These are phyloP conservation scores for Solanum bukasovii DNA, from an alignment of 257 asterid species.

Conservation along the genomic window DNA sequence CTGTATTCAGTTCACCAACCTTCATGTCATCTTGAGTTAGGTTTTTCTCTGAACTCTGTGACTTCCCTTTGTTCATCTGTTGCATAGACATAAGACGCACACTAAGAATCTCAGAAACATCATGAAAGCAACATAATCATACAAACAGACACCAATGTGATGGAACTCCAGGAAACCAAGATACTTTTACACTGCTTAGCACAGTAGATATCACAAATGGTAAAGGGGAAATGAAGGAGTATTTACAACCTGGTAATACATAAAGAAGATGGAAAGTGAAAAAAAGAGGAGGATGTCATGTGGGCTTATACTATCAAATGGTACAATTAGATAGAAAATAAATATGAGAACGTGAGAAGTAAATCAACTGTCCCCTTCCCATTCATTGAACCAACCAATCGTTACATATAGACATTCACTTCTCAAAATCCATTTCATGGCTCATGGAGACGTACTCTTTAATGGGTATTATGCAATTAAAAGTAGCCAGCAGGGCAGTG, in stretches of 20 bases:
- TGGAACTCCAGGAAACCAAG: background rate
- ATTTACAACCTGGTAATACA: background rate
- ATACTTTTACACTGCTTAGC: background rate
- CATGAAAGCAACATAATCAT: background rate
- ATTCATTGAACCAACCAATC: background rate
- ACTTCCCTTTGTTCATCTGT: constrained; percentile 80
- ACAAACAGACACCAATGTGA: background rate
- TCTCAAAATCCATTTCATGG: background rate
- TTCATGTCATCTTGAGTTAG: constrained; percentile 24
- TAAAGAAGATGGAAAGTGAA: background rate
- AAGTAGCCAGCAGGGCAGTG: background rate
- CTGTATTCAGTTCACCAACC: constrained; percentile 35
- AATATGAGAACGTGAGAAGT: background rate
- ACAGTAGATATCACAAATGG: background rate
- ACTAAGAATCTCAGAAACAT: constrained; percentile 3
- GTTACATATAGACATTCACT: background rate
- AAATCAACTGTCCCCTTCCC: background rate
- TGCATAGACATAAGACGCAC: background rate
- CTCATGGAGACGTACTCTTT: background rate
- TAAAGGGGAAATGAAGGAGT: background rate
- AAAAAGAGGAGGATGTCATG: background rate
- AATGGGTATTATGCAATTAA: background rate
- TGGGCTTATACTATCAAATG: background rate
- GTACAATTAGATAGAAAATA: background rate
- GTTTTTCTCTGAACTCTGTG: constrained; percentile 23